Evolutionary conservation across 139 green algal species (phyloP), one percentile per base, ranked within the genome.

Genomic region (Ettlia oleoabundans): DNA sequence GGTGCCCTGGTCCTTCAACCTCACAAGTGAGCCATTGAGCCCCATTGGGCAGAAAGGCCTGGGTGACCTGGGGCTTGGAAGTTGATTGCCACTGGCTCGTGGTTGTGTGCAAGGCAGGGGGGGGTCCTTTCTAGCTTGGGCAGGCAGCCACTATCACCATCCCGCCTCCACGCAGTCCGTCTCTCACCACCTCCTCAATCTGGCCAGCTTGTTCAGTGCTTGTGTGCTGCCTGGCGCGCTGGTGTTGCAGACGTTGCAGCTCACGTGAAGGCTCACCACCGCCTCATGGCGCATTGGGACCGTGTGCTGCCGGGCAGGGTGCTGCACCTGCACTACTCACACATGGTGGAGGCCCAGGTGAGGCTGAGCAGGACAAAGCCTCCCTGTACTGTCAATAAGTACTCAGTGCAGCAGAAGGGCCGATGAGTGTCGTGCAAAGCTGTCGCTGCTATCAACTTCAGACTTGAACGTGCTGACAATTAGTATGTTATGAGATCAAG

Each of bases 1-100:
- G 15, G 43, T 77, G 8, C 70, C 70, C 43, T 77, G 70, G 70
- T 33, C 15, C 43, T 77, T 77, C 70, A 77, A 77, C 43, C 70
- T 77, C 5, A 77, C 42, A 7, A 63, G 70, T 77, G 70, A 77
- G 64, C 22, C 4, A 71, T 41, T 4, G 67, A 28, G 63, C 4
- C n/a, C n/a, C n/a, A 21, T 26, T 52, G 35, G 35, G 65, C 35
- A 30, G 35, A 22, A 35, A 37, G 35, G 3, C 10, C 9, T 10
- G 30, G 63, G 13, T 30, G 32, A 65, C n/a, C n/a, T n/a, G n/a
- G n/a, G n/a, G n/a, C n/a, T n/a, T n/a, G n/a, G n/a, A n/a, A n/a
- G n/a, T n/a, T n/a, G n/a, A n/a, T n/a, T n/a, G n/a, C n/a, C n/a
- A n/a, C n/a, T n/a, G n/a, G n/a, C n/a, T n/a, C n/a, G n/a, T n/a